Percentiles rank a stretch among this genome's conserved stretches.
Conservation (phyloP, 305 asterid species). For the Fraxinus ornus region DNA sequence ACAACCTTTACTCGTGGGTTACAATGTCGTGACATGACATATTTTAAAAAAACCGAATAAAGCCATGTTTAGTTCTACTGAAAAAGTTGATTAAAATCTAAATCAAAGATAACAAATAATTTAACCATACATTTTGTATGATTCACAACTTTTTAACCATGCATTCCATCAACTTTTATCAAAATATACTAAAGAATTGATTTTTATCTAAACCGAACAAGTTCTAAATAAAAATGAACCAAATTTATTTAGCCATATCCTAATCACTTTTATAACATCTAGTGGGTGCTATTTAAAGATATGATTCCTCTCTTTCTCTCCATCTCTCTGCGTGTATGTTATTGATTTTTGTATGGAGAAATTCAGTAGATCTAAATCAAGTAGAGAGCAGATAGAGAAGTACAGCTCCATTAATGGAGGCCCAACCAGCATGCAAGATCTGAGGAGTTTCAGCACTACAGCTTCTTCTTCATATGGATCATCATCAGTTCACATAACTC, state of each 20-base stretch:
- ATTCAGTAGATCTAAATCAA: conserved; percentile 65
- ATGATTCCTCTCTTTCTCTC: not conserved
- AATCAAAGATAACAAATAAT: too few species aligned
- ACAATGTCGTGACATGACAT: too few species aligned
- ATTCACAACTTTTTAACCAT: too few species aligned
- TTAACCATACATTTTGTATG: not conserved
- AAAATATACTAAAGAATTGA: not conserved
- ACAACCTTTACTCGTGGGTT: not conserved
- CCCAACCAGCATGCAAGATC: conserved; percentile 56
- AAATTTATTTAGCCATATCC: not conserved
- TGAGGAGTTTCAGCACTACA: conserved; percentile 63
- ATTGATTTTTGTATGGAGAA: conserved; percentile 38
- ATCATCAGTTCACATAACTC: conserved; percentile 30
- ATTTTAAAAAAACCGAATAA: too few species aligned
- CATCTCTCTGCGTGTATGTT: not conserved
- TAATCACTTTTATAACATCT: not conserved
- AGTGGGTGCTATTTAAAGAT: not conserved
- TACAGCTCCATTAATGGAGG: not conserved
- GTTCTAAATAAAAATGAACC: not conserved
- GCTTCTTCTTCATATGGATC: conserved; percentile 32
- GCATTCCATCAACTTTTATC: not conserved
- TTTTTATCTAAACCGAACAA: not conserved
- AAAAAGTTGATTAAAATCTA: too few species aligned
- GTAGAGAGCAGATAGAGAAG: conserved; percentile 38
- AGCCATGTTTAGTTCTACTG: not conserved